Evolutionary conservation across 176 grass and related monocot genomes (phyloP).

Genomic region (Oryza nivara): DNA sequence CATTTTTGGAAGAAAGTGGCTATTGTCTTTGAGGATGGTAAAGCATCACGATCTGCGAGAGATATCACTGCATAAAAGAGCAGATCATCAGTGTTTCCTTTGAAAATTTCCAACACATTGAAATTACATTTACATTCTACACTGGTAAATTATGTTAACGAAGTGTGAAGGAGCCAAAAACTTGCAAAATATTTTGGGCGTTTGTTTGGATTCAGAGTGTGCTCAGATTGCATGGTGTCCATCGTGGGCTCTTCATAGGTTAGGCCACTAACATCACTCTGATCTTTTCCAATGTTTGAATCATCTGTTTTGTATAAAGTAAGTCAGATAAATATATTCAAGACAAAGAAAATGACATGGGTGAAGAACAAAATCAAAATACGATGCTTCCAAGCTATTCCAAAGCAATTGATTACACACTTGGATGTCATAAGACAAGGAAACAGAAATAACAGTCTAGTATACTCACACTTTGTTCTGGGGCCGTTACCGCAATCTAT

Average conservation of each 20-base stretch:
- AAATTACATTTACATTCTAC: neutral
- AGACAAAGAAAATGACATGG: neutral
- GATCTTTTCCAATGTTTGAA: neutral
- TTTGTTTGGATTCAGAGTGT: neutral
- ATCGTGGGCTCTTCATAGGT: neutral
- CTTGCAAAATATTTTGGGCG: neutral
- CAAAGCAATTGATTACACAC: neutral
- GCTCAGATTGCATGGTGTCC: no score
- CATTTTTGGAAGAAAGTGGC: no score
- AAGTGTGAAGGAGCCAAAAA: neutral
- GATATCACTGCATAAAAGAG: neutral
- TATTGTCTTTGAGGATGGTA: no score
- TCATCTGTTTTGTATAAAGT: neutral
- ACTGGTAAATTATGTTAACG: neutral
- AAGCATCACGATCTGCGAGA: neutral
- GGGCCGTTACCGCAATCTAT: neutral
- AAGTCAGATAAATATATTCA: neutral
- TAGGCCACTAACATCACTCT: neutral
- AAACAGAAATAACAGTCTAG: neutral
- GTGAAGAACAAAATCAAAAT: neutral
- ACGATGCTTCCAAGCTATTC: neutral
- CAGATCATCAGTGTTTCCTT: neutral
- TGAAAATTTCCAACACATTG: neutral
- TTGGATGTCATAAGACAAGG: neutral
- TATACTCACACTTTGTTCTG: neutral